Evolutionary conservation across 163 green algal genomes (phyloP).

Genomic region (Volvox carteri): DNA sequence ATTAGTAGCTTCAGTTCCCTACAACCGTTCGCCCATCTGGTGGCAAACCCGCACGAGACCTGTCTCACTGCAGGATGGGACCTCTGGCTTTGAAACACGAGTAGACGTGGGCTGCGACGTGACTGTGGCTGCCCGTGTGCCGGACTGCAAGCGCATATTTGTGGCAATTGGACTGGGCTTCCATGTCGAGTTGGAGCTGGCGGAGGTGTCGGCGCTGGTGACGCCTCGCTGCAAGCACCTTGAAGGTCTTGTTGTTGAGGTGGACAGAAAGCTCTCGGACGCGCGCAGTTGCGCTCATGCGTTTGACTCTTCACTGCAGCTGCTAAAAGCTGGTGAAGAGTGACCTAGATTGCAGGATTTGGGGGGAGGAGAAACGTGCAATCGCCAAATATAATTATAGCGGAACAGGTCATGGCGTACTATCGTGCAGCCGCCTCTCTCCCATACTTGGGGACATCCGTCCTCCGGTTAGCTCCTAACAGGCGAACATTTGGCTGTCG

Average conservation of each 20-base stretch:
- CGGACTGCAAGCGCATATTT: conserved; percentile 64
- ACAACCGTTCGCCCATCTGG: too few species aligned
- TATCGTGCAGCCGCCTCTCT: too few species aligned
- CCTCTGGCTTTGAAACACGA: conserved; percentile 40
- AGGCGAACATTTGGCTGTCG: too few species aligned
- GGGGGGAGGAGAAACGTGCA: too few species aligned
- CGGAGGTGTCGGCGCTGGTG: neutral
- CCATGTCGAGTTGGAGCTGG: conserved; percentile 58
- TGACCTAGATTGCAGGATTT: too few species aligned
- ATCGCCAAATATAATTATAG: too few species aligned
- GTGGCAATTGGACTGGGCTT: conserved; percentile 72
- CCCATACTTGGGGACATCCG: too few species aligned
- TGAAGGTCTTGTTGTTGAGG: neutral
- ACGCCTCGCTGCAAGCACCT: neutral
- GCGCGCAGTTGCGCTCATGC: neutral
- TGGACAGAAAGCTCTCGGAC: conserved; percentile 3
- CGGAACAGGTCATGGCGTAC: too few species aligned
- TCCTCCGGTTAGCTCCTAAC: too few species aligned
- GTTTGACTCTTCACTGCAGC: conserved; percentile 23
- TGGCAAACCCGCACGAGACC: too few species aligned
- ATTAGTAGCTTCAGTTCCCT: too few species aligned
- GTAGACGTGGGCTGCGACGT: conserved; percentile 70
- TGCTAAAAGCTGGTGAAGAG: neutral
- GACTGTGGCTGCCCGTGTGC: conserved; percentile 58
- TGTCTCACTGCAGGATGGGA: conserved; percentile 40